Base-by-base conservation (phyloP, 2,329 filamentous ascomycete genomes). In the Raffaelea ambrosiae region DNA sequence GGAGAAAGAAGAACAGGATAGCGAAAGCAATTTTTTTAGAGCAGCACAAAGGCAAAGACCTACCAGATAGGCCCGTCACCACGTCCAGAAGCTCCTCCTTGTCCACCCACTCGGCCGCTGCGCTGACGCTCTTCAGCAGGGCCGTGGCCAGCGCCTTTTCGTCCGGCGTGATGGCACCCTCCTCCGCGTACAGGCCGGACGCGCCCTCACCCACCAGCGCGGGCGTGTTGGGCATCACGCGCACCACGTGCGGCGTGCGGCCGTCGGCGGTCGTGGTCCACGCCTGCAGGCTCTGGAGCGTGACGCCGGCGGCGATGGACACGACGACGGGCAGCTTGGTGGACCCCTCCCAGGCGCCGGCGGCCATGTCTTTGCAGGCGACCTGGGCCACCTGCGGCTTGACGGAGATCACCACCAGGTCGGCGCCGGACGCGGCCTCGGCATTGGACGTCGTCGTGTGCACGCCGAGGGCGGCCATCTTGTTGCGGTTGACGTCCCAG, bases 141-240 rank as follows among this genome's bases (percentile, higher is more conserved):
- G 65, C 60, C 13, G 63, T 62, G 0, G 68, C 64, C 42, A 74
- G 59, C 13, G 64, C 60, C 60, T 61, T 69, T 59, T 74, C 70
- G 0, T 57, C 62, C 8, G 59, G 57, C 1, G 66, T 65, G 7
- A 74, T 70, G 31, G 67, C 67, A 7, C 18, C 35, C 35, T 58
- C 56, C 26, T 63, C 65, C 5, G 72, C 71, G 48, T 65, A 74
- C 10, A 73, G 57, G 3, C 71, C 72, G 3, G 69, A 71, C 2
- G 72, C 72, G 26, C 72, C 72, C 60, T 75, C 71, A 21, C 71
- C 69, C 10, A 74, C 66, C 29, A 74, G 58, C 7, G 72, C 72
- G 2, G 72, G 72, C 5, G 71, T 74, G 59, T 75, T 75, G 47
- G 72, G 72, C 72, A 75, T 75, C 49, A 74, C 70, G 19, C 72